Evolutionary conservation across 23 red algal genomes (phyloP), one percentile per base, ranked within the genome.

Genomic region (Gracilaria domingensis): DNA sequence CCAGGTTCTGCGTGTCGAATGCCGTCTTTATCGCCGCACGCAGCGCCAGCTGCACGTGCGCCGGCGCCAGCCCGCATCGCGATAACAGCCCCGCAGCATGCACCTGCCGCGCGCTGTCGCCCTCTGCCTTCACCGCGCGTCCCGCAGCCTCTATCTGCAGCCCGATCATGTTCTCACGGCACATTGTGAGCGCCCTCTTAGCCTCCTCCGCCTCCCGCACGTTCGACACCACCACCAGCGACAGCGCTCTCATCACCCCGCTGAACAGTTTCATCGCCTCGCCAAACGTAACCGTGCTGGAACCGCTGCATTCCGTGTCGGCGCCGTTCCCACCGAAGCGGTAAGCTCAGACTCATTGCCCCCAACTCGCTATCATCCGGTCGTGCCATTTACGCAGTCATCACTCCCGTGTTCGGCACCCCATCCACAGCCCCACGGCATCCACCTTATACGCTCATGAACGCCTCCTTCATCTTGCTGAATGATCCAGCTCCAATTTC

Each of bases 21-120:
- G 97, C 93, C 26, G 70, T 73, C 92, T 96, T 96, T 94, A 99
- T 99, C 12, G 97, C 97, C 28, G 88, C 94, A 26, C 92, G 94
- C 44, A 99, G 83, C 64, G 97, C 94, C 54, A 99, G 82, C 73
- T 94, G 85, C 79, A 93, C 84, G 89, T 99, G 97, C 83, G n/a
- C n/a, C n/a, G n/a, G n/a, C n/a, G n/a, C n/a, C n/a, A n/a, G n/a
- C n/a, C n/a, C n/a, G n/a, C n/a, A n/a, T n/a, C n/a, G n/a, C n/a
- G n/a, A n/a, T n/a, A n/a, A n/a, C n/a, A n/a, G n/a, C n/a, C n/a
- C n/a, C n/a, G n/a, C n/a, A n/a, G n/a, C n/a, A n/a, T n/a, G n/a
- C n/a, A n/a, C n/a, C n/a, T n/a, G n/a, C n/a, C n/a, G n/a, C n/a
- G n/a, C n/a, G n/a, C n/a, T n/a, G n/a, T n/a, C n/a, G n/a, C n/a